phyloP scores from a whole-genome alignment of 1,284 basidiomycete species.

The Erythrobasidium hasegawianum region DNA sequence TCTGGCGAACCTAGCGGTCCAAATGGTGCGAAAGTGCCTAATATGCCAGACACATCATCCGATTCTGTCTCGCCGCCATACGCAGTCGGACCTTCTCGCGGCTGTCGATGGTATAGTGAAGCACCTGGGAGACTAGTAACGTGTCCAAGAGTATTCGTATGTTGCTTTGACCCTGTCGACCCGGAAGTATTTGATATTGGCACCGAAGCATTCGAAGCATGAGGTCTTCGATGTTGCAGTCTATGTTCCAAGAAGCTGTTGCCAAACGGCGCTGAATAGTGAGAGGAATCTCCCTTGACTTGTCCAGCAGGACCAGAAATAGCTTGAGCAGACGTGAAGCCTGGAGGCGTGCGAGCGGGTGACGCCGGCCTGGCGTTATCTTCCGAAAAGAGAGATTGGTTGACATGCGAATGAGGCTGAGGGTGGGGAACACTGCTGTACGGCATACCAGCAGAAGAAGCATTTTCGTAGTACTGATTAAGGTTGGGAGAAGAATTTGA shows the following conservation, averaged over 20 bases:
- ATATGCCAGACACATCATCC: neutral
- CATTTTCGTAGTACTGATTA: neutral
- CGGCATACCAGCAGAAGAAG: neutral
- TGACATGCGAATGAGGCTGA: neutral
- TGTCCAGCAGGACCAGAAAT: neutral
- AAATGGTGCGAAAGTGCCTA: slow-evolving; percentile 35
- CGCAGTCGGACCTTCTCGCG: neutral
- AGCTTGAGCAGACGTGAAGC: neutral
- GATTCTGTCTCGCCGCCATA: neutral
- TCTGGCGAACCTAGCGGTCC: slow-evolving; percentile 18
- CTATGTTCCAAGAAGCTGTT: slow-evolving; percentile 43
- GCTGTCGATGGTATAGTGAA: slow-evolving; percentile 24
- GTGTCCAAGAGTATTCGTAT: no score
- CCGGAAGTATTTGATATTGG: neutral
- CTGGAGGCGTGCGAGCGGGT: slow-evolving; percentile 1
- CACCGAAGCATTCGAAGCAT: neutral
- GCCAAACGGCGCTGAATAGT: slow-evolving; percentile 8
- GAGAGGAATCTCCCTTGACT: neutral
- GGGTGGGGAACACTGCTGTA: no score
- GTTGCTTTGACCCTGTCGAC: no score
- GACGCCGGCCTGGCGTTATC: neutral
- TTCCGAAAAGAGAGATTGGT: neutral
- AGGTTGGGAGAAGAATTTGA: slow-evolving; percentile 8
- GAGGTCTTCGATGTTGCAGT: slow-evolving; percentile 37
- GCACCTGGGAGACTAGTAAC: neutral